Conservation (phyloP, 306 rosid genomes). For the Mimosa bimucronata region DNA sequence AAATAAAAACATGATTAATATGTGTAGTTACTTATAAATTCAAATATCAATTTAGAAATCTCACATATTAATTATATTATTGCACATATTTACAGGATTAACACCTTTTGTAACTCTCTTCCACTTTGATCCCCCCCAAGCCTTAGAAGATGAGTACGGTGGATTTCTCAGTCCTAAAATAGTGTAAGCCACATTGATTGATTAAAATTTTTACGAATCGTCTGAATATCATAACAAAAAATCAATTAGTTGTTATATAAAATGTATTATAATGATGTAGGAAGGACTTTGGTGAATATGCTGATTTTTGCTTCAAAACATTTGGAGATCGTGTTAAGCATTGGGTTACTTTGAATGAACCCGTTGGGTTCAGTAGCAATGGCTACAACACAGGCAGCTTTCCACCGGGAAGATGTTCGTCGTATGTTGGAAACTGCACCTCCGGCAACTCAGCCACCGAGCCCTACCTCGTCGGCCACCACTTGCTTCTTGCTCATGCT, state of each 20-base stretch:
- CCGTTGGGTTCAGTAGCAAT: not conserved
- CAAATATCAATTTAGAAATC: not conserved
- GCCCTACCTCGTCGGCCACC: constrained; percentile 52
- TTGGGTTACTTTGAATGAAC: constrained; percentile 66
- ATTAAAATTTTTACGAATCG: not conserved
- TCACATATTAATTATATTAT: not conserved
- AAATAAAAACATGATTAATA: too few species aligned
- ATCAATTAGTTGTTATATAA: not conserved
- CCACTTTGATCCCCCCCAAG: constrained; percentile 63
- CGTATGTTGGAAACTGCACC: constrained; percentile 35
- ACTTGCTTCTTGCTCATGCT: constrained; percentile 56
- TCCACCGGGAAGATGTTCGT: constrained; percentile 65
- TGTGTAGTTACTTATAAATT: too few species aligned
- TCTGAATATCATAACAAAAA: too few species aligned
- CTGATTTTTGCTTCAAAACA: constrained; percentile 47
- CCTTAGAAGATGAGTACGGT: constrained; percentile 53
- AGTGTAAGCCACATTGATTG: constrained; percentile 29
- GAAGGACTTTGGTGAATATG: constrained; percentile 44
- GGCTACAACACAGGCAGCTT: constrained; percentile 53
- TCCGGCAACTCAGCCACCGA: constrained; percentile 56
- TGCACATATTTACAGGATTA: constrained; percentile 31
- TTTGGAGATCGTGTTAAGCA: constrained; percentile 62
- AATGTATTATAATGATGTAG: constrained; percentile 18
- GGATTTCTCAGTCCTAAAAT: constrained; percentile 44
- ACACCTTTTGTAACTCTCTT: constrained; percentile 55